phyloP scores from a whole-genome alignment of 805 yeast genomes.

The Ogataea nonfermentans region DNA sequence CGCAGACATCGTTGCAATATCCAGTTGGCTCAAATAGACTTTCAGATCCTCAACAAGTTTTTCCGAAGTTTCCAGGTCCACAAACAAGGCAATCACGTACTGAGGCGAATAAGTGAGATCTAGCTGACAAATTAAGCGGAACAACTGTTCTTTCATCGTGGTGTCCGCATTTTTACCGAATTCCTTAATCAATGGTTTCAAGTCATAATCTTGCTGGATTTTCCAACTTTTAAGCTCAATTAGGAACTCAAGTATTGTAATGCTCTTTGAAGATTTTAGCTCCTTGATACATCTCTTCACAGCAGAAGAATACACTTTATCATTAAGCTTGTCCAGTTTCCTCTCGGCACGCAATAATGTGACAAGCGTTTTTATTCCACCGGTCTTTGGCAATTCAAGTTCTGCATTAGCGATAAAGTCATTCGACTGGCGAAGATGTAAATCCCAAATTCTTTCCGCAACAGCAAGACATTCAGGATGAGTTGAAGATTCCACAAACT shows the following conservation, averaged over 20 bases:
- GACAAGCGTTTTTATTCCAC: slow-evolving; percentile 5
- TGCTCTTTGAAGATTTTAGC: background rate
- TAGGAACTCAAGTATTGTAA: slow-evolving; percentile 1
- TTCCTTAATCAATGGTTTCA: slow-evolving; percentile 8
- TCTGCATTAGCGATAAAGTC: slow-evolving; percentile 29
- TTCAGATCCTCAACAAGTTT: slow-evolving; percentile 4
- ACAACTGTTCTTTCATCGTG: slow-evolving; percentile 9
- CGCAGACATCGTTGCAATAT: background rate
- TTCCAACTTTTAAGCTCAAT: slow-evolving; percentile 12
- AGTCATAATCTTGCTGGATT: background rate
- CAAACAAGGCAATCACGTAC: slow-evolving; percentile 25
- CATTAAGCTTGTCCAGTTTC: slow-evolving; percentile 5
- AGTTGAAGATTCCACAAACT: slow-evolving; percentile 12
- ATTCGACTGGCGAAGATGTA: slow-evolving; percentile 40
- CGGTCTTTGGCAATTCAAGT: slow-evolving; percentile 1
- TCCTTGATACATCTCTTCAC: background rate
- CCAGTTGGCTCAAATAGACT: slow-evolving; percentile 10
- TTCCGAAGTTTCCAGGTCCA: slow-evolving; percentile 14
- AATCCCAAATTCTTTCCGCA: slow-evolving; percentile 38
- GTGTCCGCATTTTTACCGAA: slow-evolving; percentile 10
- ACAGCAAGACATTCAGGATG: slow-evolving; percentile 25
- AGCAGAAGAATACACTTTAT: background rate
- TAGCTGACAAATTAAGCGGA: slow-evolving; percentile 17
- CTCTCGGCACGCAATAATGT: slow-evolving; percentile 11
- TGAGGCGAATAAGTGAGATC: slow-evolving; percentile 10